These are phyloP conservation scores for Penicillium sp. DNA, from an alignment of 2,329 filamentous ascomycete species.

Conservation along the genomic window DNA sequence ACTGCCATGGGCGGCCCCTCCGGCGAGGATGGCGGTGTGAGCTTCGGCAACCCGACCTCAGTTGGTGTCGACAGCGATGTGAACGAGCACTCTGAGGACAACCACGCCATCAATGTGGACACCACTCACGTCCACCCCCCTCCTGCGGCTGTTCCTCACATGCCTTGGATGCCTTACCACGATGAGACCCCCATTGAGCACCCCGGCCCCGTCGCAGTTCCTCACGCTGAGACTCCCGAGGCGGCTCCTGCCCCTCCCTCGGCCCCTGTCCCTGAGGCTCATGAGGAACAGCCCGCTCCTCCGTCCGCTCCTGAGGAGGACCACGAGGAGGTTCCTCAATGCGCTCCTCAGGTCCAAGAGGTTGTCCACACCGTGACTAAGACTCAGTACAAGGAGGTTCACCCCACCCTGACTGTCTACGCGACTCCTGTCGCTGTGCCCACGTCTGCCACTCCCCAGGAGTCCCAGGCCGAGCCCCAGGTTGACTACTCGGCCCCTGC, in stretches of 20 bases:
- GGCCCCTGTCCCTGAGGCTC: neutral
- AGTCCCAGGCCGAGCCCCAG: constrained; percentile 3
- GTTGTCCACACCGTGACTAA: constrained; percentile 33
- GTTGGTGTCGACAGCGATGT: constrained; percentile 14
- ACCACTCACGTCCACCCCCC: constrained; percentile 19
- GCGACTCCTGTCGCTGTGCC: constrained; percentile 6
- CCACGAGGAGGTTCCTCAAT: constrained; percentile 7
- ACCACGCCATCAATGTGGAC: constrained; percentile 25
- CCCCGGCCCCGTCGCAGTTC: neutral
- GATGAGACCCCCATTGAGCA: constrained; percentile 2
- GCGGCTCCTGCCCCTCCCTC: neutral
- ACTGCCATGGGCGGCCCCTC: constrained; percentile 20
- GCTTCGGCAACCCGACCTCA: constrained; percentile 10
- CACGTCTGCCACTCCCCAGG: neutral
- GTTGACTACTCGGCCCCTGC: constrained; percentile 3
- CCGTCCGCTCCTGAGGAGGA: neutral
- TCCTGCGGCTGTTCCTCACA: constrained; percentile 4
- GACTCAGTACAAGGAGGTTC: constrained; percentile 22
- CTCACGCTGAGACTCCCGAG: neutral
- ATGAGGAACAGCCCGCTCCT: neutral
- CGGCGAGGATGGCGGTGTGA: constrained; percentile 20
- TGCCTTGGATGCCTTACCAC: constrained; percentile 12
- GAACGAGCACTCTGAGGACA: constrained; percentile 23
- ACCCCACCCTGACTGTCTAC: constrained; percentile 19
- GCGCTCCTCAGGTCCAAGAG: constrained; percentile 22